Conservation (phyloP, 1,284 basidiomycete species). For the Anthracocystis walkeri region DNA sequence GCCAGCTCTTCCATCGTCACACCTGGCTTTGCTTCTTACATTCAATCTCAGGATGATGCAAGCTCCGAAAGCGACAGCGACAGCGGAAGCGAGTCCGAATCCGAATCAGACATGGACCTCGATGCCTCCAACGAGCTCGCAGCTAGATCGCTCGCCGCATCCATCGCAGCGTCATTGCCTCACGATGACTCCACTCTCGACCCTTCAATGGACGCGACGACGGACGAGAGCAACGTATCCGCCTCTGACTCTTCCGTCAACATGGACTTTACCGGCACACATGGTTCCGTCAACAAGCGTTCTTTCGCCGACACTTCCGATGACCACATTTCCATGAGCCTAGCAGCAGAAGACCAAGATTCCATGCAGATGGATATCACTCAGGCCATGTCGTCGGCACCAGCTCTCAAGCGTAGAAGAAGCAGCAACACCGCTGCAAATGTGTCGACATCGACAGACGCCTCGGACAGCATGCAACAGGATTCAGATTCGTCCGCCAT, state of each 20-base stretch:
- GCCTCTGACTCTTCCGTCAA: conserved; percentile 31
- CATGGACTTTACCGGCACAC: conserved; percentile 52
- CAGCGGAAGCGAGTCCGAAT: conserved; percentile 40
- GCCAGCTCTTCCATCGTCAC: conserved; percentile 40
- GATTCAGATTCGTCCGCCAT: conserved; percentile 21
- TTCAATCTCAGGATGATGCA: conserved; percentile 33
- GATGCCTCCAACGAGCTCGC: conserved; percentile 40
- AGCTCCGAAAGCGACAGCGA: conserved; percentile 45
- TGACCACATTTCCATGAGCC: conserved; percentile 25
- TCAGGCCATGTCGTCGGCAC: conserved; percentile 27
- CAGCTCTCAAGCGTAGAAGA: conserved; percentile 38
- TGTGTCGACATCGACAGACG: conserved; percentile 28
- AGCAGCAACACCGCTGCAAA: conserved; percentile 37
- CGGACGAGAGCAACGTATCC: conserved; percentile 20
- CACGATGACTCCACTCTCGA: conserved; percentile 50
- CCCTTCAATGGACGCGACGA: conserved; percentile 19
- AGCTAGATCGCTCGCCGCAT: conserved; percentile 41
- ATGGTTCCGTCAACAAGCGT: conserved; percentile 45
- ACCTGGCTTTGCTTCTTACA: conserved; percentile 43
- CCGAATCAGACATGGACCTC: conserved; percentile 51
- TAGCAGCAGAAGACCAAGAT: conserved; percentile 23
- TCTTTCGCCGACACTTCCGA: conserved; percentile 23
- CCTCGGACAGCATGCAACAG: conserved; percentile 6
- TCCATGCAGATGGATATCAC: conserved; percentile 49
- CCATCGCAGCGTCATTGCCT: conserved; percentile 43